Conservation (phyloP, 495 filamentous ascomycete species). For the Oleoguttula mirabilis region DNA sequence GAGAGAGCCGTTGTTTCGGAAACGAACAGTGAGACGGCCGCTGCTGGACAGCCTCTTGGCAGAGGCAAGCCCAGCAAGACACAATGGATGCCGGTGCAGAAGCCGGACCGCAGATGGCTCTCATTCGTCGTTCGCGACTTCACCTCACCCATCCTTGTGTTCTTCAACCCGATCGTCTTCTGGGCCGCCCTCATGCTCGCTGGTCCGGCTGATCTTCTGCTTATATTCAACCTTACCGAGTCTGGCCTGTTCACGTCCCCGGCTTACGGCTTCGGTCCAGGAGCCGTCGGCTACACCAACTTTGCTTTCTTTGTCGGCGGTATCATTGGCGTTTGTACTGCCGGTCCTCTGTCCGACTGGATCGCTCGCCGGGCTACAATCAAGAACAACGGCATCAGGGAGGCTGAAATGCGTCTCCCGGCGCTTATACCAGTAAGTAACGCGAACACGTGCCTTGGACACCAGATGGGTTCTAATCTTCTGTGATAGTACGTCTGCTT, state of each 20-base stretch:
- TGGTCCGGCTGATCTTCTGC: constrained; percentile 46
- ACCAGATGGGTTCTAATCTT: too few relatives aligned
- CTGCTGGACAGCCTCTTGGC: constrained; percentile 24
- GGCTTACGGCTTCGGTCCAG: constrained; percentile 42
- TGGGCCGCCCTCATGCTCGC: constrained; percentile 45
- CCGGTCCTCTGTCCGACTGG: constrained; percentile 46
- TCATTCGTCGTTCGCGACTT: constrained; percentile 32
- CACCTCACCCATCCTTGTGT: constrained; percentile 41
- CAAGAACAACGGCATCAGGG: constrained; percentile 47
- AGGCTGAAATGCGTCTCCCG: constrained; percentile 53
- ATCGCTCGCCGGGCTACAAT: constrained; percentile 43
- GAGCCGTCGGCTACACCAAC: constrained; percentile 32
- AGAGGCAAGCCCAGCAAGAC: constrained; percentile 38
- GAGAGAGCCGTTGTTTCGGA: constrained; percentile 1
- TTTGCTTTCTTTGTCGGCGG: constrained; percentile 34
- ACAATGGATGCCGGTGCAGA: constrained; percentile 44
- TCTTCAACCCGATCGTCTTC: constrained; percentile 50
- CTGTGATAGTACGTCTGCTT: constrained; percentile 41
- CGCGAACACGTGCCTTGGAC: too few relatives aligned
- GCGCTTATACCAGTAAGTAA: constrained; percentile 43
- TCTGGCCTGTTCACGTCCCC: constrained; percentile 45
- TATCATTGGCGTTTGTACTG: constrained; percentile 39
- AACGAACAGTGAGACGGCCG: constrained; percentile 5
- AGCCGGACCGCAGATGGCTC: constrained; percentile 29
- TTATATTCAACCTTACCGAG: constrained; percentile 51